Evolutionary conservation across 805 yeast genomes (phyloP), one percentile per base, ranked within the genome.

Genomic region (Zygotorulaspora danielsina): DNA sequence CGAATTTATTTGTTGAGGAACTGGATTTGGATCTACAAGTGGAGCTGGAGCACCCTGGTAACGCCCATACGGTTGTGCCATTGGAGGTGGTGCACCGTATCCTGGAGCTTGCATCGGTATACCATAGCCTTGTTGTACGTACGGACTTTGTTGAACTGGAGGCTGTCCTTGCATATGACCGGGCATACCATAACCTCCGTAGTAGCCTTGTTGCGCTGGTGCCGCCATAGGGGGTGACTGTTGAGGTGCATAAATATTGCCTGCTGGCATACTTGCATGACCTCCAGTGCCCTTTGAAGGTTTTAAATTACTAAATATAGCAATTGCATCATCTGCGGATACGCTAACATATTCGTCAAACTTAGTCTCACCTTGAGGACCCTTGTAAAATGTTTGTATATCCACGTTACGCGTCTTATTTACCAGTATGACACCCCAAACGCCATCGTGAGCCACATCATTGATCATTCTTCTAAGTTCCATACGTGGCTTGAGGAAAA

Each of bases 381-480:
- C 73, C 28, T 70, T 72, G 53, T 84, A 84, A 57, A 83, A 89
- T 2, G 83, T 73, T 59, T 82, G 89, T 10, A 85, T 65, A 53
- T 84, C 87, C 16, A 87, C 72, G 32, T 67, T 67, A 29, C 68
- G 59, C n/a, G 67, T 59, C 25, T 71, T 72, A 44, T 78, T 77
- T 13, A 87, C 71, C 6, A 84, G 66, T 28, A 86, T 75, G 1
- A 84, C 83, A 19, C 84, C 89, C 51, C 76, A 57, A 2, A 76
- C 83, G 9, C 95, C 96, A 32, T 79, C 77, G 56, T 84, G 79
- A 0, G 95, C 95, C 13, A 87, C 85, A 34, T 83, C 84, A 37
- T 79, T 81, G 11, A 84, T 71, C 24, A 72, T 61, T n/a, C 73
- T 72, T 34, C 67, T 55, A 18, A 73, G 45, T 11, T 68, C 66